A percentile compares a stretch with the other conserved stretches of the same genome.
phyloP scores from a whole-genome alignment of 257 asterid species.

The Primulina eburnea region DNA sequence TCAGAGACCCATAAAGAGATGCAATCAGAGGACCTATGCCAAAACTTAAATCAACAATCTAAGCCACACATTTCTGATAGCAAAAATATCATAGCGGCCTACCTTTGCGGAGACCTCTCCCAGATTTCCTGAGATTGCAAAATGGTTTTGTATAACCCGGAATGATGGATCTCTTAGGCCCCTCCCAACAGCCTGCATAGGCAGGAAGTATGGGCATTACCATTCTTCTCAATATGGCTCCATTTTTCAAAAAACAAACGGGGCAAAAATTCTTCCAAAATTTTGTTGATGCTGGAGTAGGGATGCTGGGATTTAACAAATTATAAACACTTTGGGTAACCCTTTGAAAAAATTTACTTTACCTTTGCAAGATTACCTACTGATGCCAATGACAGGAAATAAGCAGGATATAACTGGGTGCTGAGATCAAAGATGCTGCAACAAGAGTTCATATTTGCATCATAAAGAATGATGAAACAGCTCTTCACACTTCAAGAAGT shows the following conservation, averaged over 20 bases:
- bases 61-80: neutral
- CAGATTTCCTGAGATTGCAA: conserved; percentile 78
- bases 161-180: conserved; percentile 96
- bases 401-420: conserved; percentile 80
- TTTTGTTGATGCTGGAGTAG: too few relatives aligned
- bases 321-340: conserved; percentile 10
- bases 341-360: conserved; percentile 24
- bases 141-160: conserved; percentile 94
- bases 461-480: conserved; percentile 13
- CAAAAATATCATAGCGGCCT: conserved; percentile 8
- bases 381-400: conserved; percentile 90
- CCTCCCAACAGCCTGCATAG: conserved; percentile 88
- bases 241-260: neutral
- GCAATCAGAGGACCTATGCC: neutral
- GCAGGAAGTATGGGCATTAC: neutral
- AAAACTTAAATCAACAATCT: conserved; percentile 1
- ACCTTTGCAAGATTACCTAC: conserved; percentile 95
- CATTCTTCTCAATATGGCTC: neutral
- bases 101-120: conserved; percentile 98
- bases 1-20: neutral
- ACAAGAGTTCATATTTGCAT: conserved; percentile 19
- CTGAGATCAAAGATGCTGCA: conserved; percentile 96
- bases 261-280: neutral
- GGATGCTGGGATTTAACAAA: neutral
- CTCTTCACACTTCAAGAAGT: neutral